Conservation (phyloP, 2,329 filamentous ascomycete species). For the Teratosphaeriaceae sp. region DNA sequence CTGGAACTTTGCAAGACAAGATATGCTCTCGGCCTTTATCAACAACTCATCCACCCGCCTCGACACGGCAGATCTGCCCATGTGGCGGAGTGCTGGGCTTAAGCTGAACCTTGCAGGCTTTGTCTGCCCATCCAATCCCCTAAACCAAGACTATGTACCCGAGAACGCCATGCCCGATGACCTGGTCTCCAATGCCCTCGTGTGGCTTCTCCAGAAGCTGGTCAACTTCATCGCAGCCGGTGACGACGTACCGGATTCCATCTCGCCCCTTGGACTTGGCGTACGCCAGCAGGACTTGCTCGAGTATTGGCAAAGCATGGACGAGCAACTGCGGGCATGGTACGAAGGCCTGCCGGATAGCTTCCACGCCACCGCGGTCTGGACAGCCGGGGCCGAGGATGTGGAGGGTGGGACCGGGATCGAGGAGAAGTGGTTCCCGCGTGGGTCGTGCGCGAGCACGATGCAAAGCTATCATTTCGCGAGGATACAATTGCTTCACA, state of each 20-base stretch:
- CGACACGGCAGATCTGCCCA: conserved; percentile 53
- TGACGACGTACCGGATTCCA: conserved; percentile 41
- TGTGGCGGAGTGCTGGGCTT: conserved; percentile 60
- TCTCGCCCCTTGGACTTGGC: conserved; percentile 35
- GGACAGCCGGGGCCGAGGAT: conserved; percentile 30
- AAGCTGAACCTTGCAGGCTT: conserved; percentile 49
- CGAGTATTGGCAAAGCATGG: conserved; percentile 49
- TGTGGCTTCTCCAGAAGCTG: conserved; percentile 61
- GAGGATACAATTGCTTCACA: conserved; percentile 54
- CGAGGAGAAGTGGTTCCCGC: conserved; percentile 56
- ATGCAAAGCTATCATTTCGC: conserved; percentile 63
- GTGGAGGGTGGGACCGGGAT: conserved; percentile 11
- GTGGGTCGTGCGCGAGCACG: conserved; percentile 57
- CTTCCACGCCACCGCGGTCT: conserved; percentile 50
- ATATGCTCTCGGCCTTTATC: conserved; percentile 59
- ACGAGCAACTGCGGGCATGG: conserved; percentile 54
- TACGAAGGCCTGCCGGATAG: conserved; percentile 52
- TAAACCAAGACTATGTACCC: conserved; percentile 35
- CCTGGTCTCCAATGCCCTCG: conserved; percentile 55
- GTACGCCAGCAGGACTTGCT: conserved; percentile 45
- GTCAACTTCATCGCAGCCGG: conserved; percentile 58
- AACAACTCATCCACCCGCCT: conserved; percentile 55
- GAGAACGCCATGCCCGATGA: conserved; percentile 54
- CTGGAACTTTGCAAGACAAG: conserved; percentile 62
- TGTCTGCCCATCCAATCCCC: conserved; percentile 41